These are phyloP conservation scores for Cryptosporidium baileyi DNA, from an alignment of 169 alveolate species.

Conservation along the genomic window DNA sequence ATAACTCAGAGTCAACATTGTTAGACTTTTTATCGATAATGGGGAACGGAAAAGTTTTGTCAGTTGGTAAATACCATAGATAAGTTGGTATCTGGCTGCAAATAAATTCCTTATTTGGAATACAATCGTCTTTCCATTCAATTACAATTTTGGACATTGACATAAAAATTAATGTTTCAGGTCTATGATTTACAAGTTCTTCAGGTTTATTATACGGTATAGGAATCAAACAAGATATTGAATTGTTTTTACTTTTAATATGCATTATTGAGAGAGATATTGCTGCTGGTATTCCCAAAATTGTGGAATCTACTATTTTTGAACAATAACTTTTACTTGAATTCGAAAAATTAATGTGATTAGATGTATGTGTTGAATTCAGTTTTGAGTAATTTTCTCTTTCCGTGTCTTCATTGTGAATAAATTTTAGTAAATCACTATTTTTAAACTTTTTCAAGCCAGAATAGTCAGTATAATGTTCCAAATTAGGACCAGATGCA, in stretches of 20 bases:
- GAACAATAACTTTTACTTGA: constrained; percentile 51
- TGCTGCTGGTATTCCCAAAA: constrained; percentile 29
- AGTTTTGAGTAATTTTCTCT: background rate
- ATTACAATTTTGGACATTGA: constrained; percentile 34
- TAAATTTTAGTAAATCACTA: background rate
- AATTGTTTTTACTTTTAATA: constrained; percentile 1
- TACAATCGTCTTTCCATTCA: constrained; percentile 40
- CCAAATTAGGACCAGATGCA: constrained; percentile 53
- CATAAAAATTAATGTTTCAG: constrained; percentile 51
- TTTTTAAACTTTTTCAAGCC: constrained; percentile 24
- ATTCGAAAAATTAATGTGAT: background rate
- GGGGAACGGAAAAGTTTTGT: constrained; percentile 39
- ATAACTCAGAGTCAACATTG: background rate
- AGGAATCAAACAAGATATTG: constrained; percentile 13
- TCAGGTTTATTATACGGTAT: constrained; percentile 49
- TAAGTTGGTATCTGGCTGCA: constrained; percentile 32
- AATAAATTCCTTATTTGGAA: constrained; percentile 12
- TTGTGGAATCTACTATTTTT: constrained; percentile 30
- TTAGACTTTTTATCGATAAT: background rate
- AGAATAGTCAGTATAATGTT: constrained; percentile 16
- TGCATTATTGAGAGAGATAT: constrained; percentile 49
- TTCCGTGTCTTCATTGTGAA: constrained; percentile 6
- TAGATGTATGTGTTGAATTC: background rate
- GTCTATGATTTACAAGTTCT: constrained; percentile 43
- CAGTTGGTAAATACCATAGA: constrained; percentile 49